Evolutionary conservation across 2,329 filamentous ascomycete species (phyloP), one percentile per base, ranked within the genome.

Genomic region (Aspergillus sp.): DNA sequence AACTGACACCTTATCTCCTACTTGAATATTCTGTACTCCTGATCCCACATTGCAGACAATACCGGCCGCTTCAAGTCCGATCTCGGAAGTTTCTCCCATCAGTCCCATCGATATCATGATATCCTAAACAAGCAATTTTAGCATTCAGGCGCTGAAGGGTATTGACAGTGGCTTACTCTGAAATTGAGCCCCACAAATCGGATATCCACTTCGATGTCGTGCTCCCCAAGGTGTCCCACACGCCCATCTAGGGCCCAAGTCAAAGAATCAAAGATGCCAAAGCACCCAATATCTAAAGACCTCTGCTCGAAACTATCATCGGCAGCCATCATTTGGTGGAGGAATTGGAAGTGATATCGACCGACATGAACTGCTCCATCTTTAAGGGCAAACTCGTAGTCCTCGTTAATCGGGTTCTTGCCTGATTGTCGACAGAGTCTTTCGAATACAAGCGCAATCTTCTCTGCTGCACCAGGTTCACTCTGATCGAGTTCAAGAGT

Each of bases 121-220:
- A 59, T 75, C 60, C 62, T 64, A 21, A 36, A 36, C 11, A 13
- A 36, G 32, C 11, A 13, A 32, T 2, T n/a, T 27, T 27, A 27
- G 25, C 25, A 27, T 27, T 1, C 1, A 27, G 1, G 8, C 7
- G 7, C 25, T 8, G 25, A 27, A 8, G 7, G 25, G 2, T 2
- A 27, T 27, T 8, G 25, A 8, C 25, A 27, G 3, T 27, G 25
- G 25, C 25, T 59, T 55, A 67, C 73, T 13, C 67, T 66, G 57
- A 74, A 74, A 44, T 75, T 76, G 32, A 77, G 57, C 1, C 68
- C 68, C 1, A 67, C 63, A 11, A 73, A 73, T 47, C 76, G 74
- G 53, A 74, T 66, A 32, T 73, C 67, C 19, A 78, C 63, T 27
- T 76, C 73, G 25, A 77, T 62, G 4, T 71, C 57, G n/a, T 71